Evolutionary conservation across 768 basidiomycete species (phyloP).

Genomic region (Mycena filopes): DNA sequence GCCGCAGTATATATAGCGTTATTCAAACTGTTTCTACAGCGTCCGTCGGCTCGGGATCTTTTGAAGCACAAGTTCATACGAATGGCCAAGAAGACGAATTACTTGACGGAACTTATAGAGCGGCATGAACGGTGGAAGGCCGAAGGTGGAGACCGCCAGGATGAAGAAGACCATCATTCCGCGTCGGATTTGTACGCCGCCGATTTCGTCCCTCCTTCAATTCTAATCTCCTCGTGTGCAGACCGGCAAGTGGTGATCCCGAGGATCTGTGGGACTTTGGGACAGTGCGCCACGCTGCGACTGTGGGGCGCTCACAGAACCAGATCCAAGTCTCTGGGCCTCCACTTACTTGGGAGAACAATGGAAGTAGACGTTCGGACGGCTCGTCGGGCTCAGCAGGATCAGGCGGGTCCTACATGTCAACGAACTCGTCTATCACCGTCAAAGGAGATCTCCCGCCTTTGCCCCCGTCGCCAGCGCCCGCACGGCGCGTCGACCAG

Average conservation of each 20-base stretch:
- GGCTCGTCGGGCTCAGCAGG: conserved; percentile 47
- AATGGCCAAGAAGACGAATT: conserved; percentile 94
- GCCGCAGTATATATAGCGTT: conserved; percentile 9
- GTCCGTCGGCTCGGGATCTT: conserved; percentile 94
- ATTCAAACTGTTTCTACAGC: conserved; percentile 56
- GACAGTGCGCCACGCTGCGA: conserved; percentile 85
- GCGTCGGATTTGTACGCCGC: conserved; percentile 71
- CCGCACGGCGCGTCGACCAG: conserved; percentile 56
- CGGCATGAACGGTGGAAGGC: conserved; percentile 93
- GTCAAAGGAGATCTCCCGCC: conserved; percentile 73
- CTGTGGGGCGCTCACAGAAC: conserved; percentile 74
- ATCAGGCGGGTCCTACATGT: conserved; percentile 40
- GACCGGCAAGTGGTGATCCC: conserved; percentile 65
- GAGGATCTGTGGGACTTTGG: conserved; percentile 99
- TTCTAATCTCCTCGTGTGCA: conserved; percentile 35
- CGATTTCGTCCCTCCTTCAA: neutral
- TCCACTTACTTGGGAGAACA: conserved; percentile 84
- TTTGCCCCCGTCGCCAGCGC: conserved; percentile 56
- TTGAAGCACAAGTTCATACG: conserved; percentile 96
- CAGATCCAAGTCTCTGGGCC: conserved; percentile 71
- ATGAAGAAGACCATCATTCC: conserved; percentile 74
- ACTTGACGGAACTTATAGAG: conserved; percentile 95
- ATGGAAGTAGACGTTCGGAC: conserved; percentile 61
- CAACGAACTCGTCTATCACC: conserved; percentile 56
- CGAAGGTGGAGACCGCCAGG: conserved; percentile 82